These are phyloP conservation scores for Cytospora piceae DNA, from an alignment of 2,329 filamentous ascomycete genomes.

Conservation along the genomic window DNA sequence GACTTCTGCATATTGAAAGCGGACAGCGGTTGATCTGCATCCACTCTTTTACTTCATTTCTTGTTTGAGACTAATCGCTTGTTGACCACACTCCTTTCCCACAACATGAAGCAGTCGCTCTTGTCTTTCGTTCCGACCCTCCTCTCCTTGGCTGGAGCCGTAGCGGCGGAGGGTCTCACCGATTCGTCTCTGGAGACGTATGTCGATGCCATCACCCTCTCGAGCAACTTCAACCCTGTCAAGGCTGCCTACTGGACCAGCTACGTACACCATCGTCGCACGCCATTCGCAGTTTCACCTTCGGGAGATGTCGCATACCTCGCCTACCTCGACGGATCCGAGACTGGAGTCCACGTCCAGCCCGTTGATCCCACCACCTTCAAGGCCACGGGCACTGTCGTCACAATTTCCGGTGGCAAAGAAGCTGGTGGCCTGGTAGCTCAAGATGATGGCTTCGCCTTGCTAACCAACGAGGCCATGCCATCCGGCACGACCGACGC, in stretches of 20 bases:
- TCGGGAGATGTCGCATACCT: slow-evolving; percentile 62
- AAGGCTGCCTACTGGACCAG: slow-evolving; percentile 65
- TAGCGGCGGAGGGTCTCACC: slow-evolving; percentile 29
- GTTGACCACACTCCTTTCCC: slow-evolving; percentile 26
- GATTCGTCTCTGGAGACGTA: slow-evolving; percentile 37
- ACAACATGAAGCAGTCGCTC: slow-evolving; percentile 23
- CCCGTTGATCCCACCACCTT: slow-evolving; percentile 59
- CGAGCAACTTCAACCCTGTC: slow-evolving; percentile 58
- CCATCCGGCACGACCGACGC: slow-evolving; percentile 54
- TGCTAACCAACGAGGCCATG: slow-evolving; percentile 61
- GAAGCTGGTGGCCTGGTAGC: slow-evolving; percentile 65
- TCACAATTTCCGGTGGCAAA: slow-evolving; percentile 57
- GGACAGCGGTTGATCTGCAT: slow-evolving; percentile 30
- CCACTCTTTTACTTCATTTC: slow-evolving; percentile 25
- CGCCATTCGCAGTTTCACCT: slow-evolving; percentile 64
- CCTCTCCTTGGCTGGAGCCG: slow-evolving; percentile 23
- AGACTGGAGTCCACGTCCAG: slow-evolving; percentile 60
- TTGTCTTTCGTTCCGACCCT: slow-evolving; percentile 18
- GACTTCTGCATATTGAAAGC: not conserved
- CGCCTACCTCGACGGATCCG: slow-evolving; percentile 61
- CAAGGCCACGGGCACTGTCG: slow-evolving; percentile 52
- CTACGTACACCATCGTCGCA: slow-evolving; percentile 63
- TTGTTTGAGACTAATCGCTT: not conserved
- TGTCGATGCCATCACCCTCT: slow-evolving; percentile 51
- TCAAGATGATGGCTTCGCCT: slow-evolving; percentile 65